These are phyloP conservation scores for Boletus mariae DNA, from an alignment of 1,284 basidiomycete species.

Conservation along the genomic window DNA sequence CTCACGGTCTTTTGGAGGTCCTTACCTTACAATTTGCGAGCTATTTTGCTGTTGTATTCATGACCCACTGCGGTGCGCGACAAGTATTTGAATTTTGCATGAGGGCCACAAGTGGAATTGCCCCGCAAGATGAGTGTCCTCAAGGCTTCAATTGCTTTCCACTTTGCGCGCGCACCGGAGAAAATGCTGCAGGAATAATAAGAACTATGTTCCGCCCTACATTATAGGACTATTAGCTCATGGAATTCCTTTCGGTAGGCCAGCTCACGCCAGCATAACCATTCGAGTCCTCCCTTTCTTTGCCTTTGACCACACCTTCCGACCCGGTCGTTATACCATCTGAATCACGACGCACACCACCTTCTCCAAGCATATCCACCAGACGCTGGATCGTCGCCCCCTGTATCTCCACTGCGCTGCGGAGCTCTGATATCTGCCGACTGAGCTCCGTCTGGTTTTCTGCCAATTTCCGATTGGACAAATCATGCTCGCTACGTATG, in stretches of 20 bases:
- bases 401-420: slow-evolving; percentile 51
- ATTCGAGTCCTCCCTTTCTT: slow-evolving; percentile 7
- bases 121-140: too few species aligned
- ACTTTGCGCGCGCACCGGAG: background rate
- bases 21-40: background rate
- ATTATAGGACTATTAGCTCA: slow-evolving; percentile 8
- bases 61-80: too few species aligned
- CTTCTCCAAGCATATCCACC: slow-evolving; percentile 15
- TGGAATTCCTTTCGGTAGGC: slow-evolving; percentile 8
- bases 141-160: too few species aligned
- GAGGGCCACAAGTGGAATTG: too few species aligned
- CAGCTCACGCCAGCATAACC: slow-evolving; percentile 1
- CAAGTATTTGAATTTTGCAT: too few species aligned
- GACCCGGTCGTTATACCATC: background rate
- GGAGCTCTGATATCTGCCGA: slow-evolving; percentile 56
- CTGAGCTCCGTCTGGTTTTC: slow-evolving; percentile 61
- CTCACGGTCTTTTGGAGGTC: background rate
- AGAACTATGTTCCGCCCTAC: background rate
- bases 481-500: slow-evolving; percentile 34
- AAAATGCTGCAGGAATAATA: background rate
- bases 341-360: background rate
- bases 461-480: slow-evolving; percentile 54
- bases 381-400: slow-evolving; percentile 42
- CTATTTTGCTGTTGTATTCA: too few species aligned
- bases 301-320: slow-evolving; percentile 10